Evolutionary conservation across 768 basidiomycete genomes (phyloP), one percentile per base, ranked within the genome.

Genomic region (Harrya chromipes): DNA sequence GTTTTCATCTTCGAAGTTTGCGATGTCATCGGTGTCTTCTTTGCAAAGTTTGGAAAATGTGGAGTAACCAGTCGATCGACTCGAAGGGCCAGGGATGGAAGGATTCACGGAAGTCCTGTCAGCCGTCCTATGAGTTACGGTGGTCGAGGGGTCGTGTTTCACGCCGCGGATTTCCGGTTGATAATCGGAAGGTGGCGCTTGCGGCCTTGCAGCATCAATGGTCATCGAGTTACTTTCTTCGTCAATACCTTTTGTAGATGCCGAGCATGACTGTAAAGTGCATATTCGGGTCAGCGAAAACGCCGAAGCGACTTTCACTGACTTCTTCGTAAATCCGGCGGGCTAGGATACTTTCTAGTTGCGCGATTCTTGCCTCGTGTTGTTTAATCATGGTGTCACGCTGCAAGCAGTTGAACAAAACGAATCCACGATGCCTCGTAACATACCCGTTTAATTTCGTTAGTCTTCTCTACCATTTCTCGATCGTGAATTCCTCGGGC

Each of bases 381-480:
- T 72, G 66, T 46, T 66, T 68, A 31, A 77, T 74, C 48, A 71
- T 58, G 46, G 72, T 75, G 41, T 82, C 79, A 49, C 78, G 74
- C 81, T 83, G 52, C 4, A 43, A 53, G 44, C 36, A 34, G 26
- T 55, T 38, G 40, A 47, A 39, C 6, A 48, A n/a, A 40, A 49
- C 34, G 44, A 44, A 37, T 45, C 54, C 39, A 29, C 40, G 13
- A 14, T 43, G 35, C 12, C 26, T 39, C 29, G 31, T 20, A 34
- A 49, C 43, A 37, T 52, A 82, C 82, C 53, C 75, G 70, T 50
- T 75, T 76, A 24, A 84, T 71, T 47, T 83, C 81, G 54, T 83
- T 81, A 44, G 70, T 71, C 60, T 82, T 82, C 21, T 69, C 71
- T 26, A 82, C 73, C 33, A 76, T 66, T 16, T 77, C 75, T 44